phyloP scores from a whole-genome alignment of 2,329 filamentous ascomycete species.

The Paecilomyces variotii region DNA sequence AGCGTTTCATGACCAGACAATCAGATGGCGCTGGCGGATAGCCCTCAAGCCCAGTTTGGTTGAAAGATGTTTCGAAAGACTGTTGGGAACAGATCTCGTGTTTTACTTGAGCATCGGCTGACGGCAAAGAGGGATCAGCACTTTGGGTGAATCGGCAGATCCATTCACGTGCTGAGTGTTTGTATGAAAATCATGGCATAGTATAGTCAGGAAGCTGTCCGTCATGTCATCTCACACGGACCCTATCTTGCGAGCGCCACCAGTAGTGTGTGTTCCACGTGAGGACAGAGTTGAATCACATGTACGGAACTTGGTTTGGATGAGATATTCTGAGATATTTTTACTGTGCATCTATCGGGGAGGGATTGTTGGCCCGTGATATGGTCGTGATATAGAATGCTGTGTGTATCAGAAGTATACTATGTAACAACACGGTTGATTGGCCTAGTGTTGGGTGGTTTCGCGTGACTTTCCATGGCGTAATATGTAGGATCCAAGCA shows the following conservation, averaged over 20 bases:
- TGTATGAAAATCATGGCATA: background rate
- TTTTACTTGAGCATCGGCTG: background rate
- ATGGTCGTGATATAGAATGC: background rate
- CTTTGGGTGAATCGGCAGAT: background rate
- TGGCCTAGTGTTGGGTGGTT: too few relatives aligned
- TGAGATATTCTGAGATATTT: background rate
- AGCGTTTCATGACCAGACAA: background rate
- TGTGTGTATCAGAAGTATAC: too few relatives aligned
- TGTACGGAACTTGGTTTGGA: background rate
- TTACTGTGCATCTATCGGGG: background rate
- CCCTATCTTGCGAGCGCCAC: background rate
- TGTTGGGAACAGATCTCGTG: background rate
- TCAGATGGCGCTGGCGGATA: background rate
- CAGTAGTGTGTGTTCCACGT: background rate
- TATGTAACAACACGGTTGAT: too few relatives aligned
- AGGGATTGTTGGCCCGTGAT: background rate
- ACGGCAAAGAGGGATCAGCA: background rate
- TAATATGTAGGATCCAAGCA: too few relatives aligned
- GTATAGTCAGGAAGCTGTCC: background rate
- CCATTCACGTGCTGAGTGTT: background rate
- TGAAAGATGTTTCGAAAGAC: background rate
- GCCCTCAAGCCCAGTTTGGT: background rate
- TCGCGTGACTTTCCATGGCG: too few relatives aligned
- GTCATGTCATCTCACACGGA: background rate
- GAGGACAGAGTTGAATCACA: background rate